Evolutionary conservation across 1,284 basidiomycete genomes (phyloP), one percentile per base, ranked within the genome.

Genomic region (Phellopilus nigrolimitatus): DNA sequence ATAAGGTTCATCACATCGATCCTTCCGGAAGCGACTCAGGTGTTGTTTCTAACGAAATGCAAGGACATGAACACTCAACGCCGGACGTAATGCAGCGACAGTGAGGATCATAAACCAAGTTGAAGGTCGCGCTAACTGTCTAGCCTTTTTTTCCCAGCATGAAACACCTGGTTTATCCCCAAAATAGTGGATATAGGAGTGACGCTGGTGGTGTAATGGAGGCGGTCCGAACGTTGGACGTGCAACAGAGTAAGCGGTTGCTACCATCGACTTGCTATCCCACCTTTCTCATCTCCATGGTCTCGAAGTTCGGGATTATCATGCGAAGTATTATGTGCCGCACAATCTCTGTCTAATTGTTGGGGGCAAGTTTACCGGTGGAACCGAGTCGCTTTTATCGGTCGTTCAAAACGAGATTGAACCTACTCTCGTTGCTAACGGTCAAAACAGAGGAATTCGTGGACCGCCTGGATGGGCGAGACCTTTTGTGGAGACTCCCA

Each of bases 31-130:
- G 95, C 62, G 84, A 99, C 64, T 90, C 91, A 8, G 97, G 97
- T 42, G 97, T 99, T 2, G 97, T 99, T 24, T 97, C 95, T 67
- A 91, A 88, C 61, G 91, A 95, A 71, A 99, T 99, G 97, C 95
- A 99, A 71, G 97, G 93, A 0, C 79, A 95, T 42, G 89, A 99
- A 71, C 98, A 98, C 63, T 91, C 89, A 3, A 81, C 89, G 0
- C 84, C 82, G 10, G 93, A 97, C 70, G 73, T 97, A 37, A 95
- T 98, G 88, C 82, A 85, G 44, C 76, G 95, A 39, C 72, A 80
- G 91, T 92, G 61, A 51, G 74, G 69, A 8, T 45, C 30, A 5
- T 28, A 43, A 4, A n/a, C 42, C 33, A 25, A 21, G n/a, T 5
- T 7, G n/a, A 42, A 36, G 2, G 10, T n/a, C n/a, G 22, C 9